A percentile compares a stretch with the other conserved stretches of the same genome.
These are phyloP conservation scores for Phellinidium pouzarii DNA, from an alignment of 1,284 basidiomycete genomes.

Conservation along the genomic window DNA sequence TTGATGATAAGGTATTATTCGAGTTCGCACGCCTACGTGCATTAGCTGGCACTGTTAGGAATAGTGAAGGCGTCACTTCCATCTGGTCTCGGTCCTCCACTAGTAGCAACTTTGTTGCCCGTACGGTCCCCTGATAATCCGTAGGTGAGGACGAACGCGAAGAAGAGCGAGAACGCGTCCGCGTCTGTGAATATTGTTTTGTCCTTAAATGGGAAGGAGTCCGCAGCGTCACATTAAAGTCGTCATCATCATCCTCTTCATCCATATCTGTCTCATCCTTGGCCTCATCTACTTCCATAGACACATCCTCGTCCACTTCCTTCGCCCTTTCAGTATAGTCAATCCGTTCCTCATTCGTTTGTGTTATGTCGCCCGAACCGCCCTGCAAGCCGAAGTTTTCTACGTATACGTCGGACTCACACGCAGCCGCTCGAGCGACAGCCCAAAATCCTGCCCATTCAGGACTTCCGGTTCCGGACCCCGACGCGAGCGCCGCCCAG, in stretches of 20 bases:
- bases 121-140: slow-evolving; percentile 5
- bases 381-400: slow-evolving; percentile 46
- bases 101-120: neutral
- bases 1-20: slow-evolving; percentile 17
- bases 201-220: slow-evolving; percentile 38
- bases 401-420: slow-evolving; percentile 34
- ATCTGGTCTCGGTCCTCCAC: neutral
- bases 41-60: neutral
- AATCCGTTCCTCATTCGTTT: slow-evolving; percentile 5
- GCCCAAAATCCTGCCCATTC: slow-evolving; percentile 44
- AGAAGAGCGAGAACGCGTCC: neutral
- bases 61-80: neutral
- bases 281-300: slow-evolving; percentile 26
- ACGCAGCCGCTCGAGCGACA: slow-evolving; percentile 59
- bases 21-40: slow-evolving; percentile 11
- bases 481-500: slow-evolving; percentile 7
- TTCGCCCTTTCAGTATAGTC: slow-evolving; percentile 24
- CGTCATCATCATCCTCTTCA: slow-evolving; percentile 47
- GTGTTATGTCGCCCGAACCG: slow-evolving; percentile 48
- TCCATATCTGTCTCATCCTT: slow-evolving; percentile 30
- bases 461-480: slow-evolving; percentile 2
- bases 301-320: slow-evolving; percentile 24
- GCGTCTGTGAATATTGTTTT: neutral
- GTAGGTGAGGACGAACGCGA: neutral
- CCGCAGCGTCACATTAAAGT: slow-evolving; percentile 57